Percentiles rank a stretch among this genome's conserved stretches.
Evolutionary conservation across 139 green algal species (phyloP).

Genomic region (Chlorella sp.): DNA sequence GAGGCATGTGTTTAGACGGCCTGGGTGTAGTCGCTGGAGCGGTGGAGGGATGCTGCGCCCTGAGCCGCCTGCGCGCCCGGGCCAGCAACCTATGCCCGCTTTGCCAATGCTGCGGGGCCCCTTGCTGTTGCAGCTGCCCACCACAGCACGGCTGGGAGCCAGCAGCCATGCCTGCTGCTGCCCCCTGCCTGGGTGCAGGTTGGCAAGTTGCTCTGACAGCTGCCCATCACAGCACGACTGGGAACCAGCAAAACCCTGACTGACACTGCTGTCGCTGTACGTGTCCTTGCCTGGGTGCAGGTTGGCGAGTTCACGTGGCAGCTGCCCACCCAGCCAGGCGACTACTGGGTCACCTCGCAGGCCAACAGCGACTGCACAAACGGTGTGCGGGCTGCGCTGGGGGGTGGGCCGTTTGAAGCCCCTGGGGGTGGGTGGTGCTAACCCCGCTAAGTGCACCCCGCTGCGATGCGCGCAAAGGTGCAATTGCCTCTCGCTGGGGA

Average conservation of each 20-base stretch:
- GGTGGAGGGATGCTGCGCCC: background rate
- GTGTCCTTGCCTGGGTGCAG: background rate
- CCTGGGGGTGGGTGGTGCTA: too few species aligned
- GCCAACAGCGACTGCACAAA: slow-evolving; percentile 23
- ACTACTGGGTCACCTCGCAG: slow-evolving; percentile 47
- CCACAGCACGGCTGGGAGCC: too few species aligned
- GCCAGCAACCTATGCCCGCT: too few species aligned
- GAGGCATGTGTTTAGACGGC: background rate
- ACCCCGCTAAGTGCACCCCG: too few species aligned
- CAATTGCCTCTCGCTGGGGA: too few species aligned
- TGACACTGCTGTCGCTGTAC: background rate
- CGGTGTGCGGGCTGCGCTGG: slow-evolving; percentile 6
- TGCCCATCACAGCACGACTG: background rate
- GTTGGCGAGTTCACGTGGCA: slow-evolving; percentile 24
- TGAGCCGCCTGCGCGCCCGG: too few species aligned
- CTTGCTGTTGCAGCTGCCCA: too few species aligned
- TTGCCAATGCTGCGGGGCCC: too few species aligned
- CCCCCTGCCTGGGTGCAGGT: background rate
- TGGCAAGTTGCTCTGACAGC: background rate
- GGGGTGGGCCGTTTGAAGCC: too few species aligned
- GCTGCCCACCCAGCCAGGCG: slow-evolving; percentile 19
- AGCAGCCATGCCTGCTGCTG: background rate
- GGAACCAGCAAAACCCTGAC: too few species aligned
- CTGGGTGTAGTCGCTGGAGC: background rate
- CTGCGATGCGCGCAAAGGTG: too few species aligned